Evolutionary conservation across 768 basidiomycete genomes (phyloP).

Genomic region (Serendipita indica): DNA sequence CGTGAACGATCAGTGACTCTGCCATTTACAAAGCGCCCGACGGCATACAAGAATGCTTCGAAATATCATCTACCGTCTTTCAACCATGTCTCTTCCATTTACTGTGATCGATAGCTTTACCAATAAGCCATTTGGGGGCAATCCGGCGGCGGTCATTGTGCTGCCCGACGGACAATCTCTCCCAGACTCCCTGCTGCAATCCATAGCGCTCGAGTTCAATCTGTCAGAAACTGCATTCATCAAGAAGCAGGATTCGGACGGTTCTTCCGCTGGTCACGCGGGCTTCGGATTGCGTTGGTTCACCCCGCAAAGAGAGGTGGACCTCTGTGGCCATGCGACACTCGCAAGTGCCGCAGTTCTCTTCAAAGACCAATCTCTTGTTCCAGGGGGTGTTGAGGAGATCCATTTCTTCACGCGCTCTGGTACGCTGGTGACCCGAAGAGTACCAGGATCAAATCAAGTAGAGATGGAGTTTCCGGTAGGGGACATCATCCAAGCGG

Average conservation of each 20-base stretch:
- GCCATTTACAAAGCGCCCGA: no score
- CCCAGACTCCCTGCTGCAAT: constrained; percentile 14
- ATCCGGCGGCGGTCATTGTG: constrained; percentile 23
- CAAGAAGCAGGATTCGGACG: background rate
- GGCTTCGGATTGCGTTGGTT: constrained; percentile 21
- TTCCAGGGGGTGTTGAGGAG: constrained; percentile 9
- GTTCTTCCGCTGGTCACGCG: background rate
- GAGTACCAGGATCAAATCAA: constrained; percentile 10
- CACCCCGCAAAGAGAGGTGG: constrained; percentile 18
- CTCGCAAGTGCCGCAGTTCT: constrained; percentile 21
- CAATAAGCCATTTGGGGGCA: constrained; percentile 19
- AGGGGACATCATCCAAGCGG: no score
- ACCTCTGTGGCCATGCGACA: constrained; percentile 25
- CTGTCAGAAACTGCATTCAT: constrained; percentile 19
- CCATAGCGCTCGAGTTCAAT: constrained; percentile 19
- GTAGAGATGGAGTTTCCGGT: constrained; percentile 21
- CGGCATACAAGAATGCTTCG: no score
- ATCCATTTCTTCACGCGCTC: constrained; percentile 15
- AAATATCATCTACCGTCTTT: no score
- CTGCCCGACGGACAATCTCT: constrained; percentile 11
- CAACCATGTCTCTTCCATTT: constrained; percentile 21
- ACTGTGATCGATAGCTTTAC: constrained; percentile 24
- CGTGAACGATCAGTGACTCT: no score
- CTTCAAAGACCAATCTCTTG: constrained; percentile 11
- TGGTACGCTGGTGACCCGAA: constrained; percentile 1